Evolutionary conservation across 768 basidiomycete species (phyloP), one percentile per base, ranked within the genome.

Genomic region (Kwoniella sp.): DNA sequence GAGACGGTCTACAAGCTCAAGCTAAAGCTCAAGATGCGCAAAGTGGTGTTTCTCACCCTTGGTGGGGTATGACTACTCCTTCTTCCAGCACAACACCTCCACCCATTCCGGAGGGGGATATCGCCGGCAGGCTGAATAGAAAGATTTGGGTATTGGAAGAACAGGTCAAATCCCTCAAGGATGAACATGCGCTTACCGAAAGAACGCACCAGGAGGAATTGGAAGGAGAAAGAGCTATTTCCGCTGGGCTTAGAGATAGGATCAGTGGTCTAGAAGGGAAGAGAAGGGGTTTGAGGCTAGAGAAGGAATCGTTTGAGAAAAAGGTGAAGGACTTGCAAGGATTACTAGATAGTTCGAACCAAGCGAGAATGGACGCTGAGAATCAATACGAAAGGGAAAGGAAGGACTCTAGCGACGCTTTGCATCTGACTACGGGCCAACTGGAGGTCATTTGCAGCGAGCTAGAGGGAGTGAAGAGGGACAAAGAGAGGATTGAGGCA

Each of bases 251-350:
- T 63, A 64, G 70, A 37, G 72, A 75, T 44, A 49, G 74, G 37
- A 75, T 76, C n/a, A 65, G 63, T 7, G 53, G 27, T n/a, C 27
- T 77, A 55, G 76, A 77, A 33, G 63, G 47, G 30, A 68, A 64
- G 52, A 57, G 63, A 15, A 37, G 51, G 12, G 40, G 36, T 25
- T 26, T 60, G 40, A 60, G 48, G 47, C 64, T 44, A 10, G 55
- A 68, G 33, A 49, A 40, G 25, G 30, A 44, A 10, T 53, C 37
- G 12, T 21, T 56, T 5, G 46, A 67, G 37, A 56, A 56, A 0
- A 22, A 40, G 52, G 53, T 37, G 19, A 53, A 64, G 46, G 36
- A 30, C 29, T 53, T 53, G 37, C 17, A 52, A n/a, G 22, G 2
- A 21, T 26, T 24, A 17, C 24, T 64, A 5, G 40, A 57, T 10